Evolutionary conservation across 192 early-diverging fungal species (phyloP), one percentile per base, ranked within the genome.

Genomic region (Phlyctochytrium planicorne): DNA sequence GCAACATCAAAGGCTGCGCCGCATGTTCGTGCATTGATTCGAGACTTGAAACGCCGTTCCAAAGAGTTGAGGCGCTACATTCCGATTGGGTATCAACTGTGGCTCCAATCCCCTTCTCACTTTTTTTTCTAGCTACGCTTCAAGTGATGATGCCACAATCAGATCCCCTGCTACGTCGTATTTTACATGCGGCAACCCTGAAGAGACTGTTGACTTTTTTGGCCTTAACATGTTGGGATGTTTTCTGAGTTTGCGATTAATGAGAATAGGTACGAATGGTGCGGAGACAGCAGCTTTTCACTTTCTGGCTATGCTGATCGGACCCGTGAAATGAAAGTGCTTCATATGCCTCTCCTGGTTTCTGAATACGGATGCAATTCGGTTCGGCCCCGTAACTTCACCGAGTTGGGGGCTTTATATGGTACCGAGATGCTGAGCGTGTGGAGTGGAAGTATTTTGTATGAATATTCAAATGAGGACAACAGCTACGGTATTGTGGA

Each of bases 161-260:
- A 6, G 40, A 14, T 20, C 20, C 20, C 10, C 6, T 20, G 20
- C 10, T 47, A 47, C 20, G 20, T 14, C 40, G 10, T 47, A 47
- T 20, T 47, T 47, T 20, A 14, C 40, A 47, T 47, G 40, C 40
- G 40, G 40, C 20, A 20, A 47, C 6, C 10, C 6, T 20, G 40
- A 47, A 20, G 40, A 47, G 20, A 47, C 40, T 20, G 40, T 47
- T 47, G 40, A 47, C 20, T 47, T 47, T 47, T 47, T 47, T 20
- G 40, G 40, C 6, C 40, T 47, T 47, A 47, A 47, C 40, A 47
- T 47, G 40, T n/a, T n/a, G n/a, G n/a, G n/a, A n/a, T n/a, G n/a
- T n/a, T n/a, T n/a, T n/a, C n/a, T n/a, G n/a, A n/a, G n/a, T n/a
- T n/a, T n/a, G n/a, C n/a, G n/a, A n/a, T n/a, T n/a, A n/a, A n/a